Base-by-base conservation (phyloP, 495 filamentous ascomycete species). In the Xylaria scruposa region DNA sequence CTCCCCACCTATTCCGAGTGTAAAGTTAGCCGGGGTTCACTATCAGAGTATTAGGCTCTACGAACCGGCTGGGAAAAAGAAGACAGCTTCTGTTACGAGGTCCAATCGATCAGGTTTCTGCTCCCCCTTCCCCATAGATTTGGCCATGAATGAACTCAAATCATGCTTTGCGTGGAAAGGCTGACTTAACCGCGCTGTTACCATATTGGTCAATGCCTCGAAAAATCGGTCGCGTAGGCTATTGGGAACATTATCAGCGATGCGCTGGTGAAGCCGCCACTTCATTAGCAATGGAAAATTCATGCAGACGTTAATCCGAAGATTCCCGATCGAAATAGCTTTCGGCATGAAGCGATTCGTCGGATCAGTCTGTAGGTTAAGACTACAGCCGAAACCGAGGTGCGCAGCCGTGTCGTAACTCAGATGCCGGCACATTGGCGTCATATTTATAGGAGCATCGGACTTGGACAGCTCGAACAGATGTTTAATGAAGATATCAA, bases 51-150 rank as follows among this genome's bases (percentile, higher is more conserved):
- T 24, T 40, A 15, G 42, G 21, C 8, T 8, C 8, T 47, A 64
- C 70, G 29, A 8, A 73, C 75, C 75, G 38, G 73, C 75, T 36
- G 58, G 54, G 17, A 73, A 38, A 42, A 75, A 75, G 33, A 71
- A 59, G 1, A 66, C n/a, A 1, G 75, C 75, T 31, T 77, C 75
- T 12, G 66, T 15, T 59, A 67, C 61, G 1, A 77, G 62, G 7
- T 75, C 33, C 36, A 19, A 26, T 12, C 73, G 3, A 77, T 33
- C 10, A 62, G 21, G 24, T 53, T 10, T 60, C 49, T 4, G 49
- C 19, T 54, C 54, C 76, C 67, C 26, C 40, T n/a, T 78, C 26
- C 80, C 86, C 58, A 82, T 56, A 31, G 17, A 85, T 82, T 10
- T 81, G 82, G 60, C 82, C 84, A 73, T 79, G 72, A 1, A 72